A percentile compares a stretch with the other conserved stretches of the same genome.
phyloP scores from a whole-genome alignment of 2,329 filamentous ascomycete species.

The Hymenoscyphus occultus region DNA sequence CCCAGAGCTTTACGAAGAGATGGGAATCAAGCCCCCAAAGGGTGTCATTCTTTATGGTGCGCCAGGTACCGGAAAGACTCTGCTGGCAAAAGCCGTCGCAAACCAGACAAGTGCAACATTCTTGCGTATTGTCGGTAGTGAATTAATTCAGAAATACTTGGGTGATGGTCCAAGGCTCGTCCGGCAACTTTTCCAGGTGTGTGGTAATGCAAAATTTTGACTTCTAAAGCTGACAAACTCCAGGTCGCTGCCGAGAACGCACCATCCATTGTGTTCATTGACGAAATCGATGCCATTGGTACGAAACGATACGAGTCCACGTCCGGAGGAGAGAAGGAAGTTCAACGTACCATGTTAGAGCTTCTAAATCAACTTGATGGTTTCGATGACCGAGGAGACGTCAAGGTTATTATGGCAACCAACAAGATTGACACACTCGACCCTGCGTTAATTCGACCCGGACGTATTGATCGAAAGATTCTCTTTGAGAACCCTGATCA shows the following conservation, averaged over 20 bases:
- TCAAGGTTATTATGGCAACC: constrained; percentile 99
- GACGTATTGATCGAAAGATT: constrained; percentile 98
- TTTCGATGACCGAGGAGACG: constrained; percentile 96
- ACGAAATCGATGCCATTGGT: constrained; percentile 98
- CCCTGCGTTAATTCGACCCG: constrained; percentile 90
- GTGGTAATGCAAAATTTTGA: constrained; percentile 20
- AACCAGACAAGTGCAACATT: constrained; percentile 99
- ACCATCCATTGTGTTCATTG: constrained; percentile 97
- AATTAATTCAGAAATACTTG: constrained; percentile 97
- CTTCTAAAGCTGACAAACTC: constrained; percentile 28
- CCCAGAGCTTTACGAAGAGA: constrained; percentile 97
- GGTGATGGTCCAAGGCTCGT: constrained; percentile 94
- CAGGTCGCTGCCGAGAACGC: constrained; percentile 92
- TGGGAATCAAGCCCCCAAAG: constrained; percentile 99
- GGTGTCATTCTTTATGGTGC: constrained; percentile 98
- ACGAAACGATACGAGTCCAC: constrained; percentile 98
- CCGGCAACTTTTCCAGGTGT: constrained; percentile 86
- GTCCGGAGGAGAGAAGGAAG: constrained; percentile 93
- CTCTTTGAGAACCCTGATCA: constrained; percentile 68
- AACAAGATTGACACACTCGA: constrained; percentile 99
- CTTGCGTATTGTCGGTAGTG: constrained; percentile 92
- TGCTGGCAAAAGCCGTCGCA: constrained; percentile 93
- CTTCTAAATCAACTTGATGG: constrained; percentile 97
- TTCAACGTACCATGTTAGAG: constrained; percentile 98
- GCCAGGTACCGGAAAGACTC: constrained; percentile 93